Conservation (phyloP, 331 rosid genomes). For the Rhamnella rubrinervis region DNA sequence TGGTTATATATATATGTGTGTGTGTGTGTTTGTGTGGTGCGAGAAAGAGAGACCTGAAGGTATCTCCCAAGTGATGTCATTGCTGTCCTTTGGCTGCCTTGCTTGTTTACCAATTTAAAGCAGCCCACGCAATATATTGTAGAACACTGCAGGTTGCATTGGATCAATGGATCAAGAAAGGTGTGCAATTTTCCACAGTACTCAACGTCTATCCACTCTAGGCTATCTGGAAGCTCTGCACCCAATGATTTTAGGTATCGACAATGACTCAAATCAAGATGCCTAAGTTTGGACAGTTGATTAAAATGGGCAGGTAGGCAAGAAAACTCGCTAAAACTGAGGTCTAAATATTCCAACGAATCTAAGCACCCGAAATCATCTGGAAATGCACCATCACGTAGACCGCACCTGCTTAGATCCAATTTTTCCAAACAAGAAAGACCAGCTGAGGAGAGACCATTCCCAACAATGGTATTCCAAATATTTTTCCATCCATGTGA, state of each 20-base stretch:
- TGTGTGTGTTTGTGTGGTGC: too few relatives aligned
- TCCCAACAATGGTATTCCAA: neutral
- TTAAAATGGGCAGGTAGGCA: neutral
- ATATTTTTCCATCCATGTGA: too few relatives aligned
- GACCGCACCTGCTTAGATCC: neutral
- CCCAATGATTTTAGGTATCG: neutral
- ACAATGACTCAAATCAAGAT: neutral
- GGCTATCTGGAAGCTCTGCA: neutral
- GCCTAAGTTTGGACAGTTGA: neutral
- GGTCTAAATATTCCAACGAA: neutral
- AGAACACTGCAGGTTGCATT: neutral
- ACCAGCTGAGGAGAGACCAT: neutral
- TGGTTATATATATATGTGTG: too few relatives aligned
- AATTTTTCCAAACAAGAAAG: neutral
- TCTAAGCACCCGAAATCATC: neutral
- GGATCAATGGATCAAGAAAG: neutral
- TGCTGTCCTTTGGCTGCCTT: neutral
- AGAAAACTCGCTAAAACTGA: neutral
- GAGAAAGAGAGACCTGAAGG: neutral
- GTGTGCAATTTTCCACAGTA: neutral
- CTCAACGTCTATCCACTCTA: neutral
- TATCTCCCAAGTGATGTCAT: neutral
- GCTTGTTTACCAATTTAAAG: neutral
- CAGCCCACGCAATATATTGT: neutral
- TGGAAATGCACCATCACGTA: neutral